These are phyloP conservation scores for Omphalotus olearius DNA, from an alignment of 1,284 basidiomycete species.

Conservation along the genomic window DNA sequence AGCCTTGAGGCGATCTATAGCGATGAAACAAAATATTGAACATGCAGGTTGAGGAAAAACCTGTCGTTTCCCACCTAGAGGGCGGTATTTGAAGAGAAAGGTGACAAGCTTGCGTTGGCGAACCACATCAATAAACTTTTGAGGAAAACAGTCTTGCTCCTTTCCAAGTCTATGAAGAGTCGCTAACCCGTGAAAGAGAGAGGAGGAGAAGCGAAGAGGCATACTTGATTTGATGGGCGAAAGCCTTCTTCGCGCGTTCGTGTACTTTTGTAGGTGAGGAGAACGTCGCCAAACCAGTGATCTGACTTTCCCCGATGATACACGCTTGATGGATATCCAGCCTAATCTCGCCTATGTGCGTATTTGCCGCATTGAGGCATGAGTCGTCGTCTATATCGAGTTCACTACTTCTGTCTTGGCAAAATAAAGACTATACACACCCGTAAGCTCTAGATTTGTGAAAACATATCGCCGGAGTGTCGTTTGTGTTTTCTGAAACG, in stretches of 20 bases:
- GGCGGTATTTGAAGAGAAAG: slow-evolving; percentile 26
- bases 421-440: slow-evolving; percentile 15
- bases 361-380: slow-evolving; percentile 19
- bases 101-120: slow-evolving; percentile 11
- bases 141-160: too few species aligned
- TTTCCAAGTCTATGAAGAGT: too few species aligned
- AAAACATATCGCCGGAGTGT: slow-evolving; percentile 18
- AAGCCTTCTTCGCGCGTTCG: slow-evolving; percentile 33
- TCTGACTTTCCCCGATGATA: too few species aligned
- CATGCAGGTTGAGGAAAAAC: slow-evolving; percentile 2
- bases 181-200: too few species aligned
- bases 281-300: too few species aligned
- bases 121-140: too few species aligned
- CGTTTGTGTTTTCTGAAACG: slow-evolving; percentile 20
- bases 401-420: slow-evolving; percentile 7
- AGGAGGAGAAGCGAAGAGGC: slow-evolving; percentile 11
- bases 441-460: slow-evolving; percentile 27
- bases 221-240: slow-evolving; percentile 30
- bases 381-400: slow-evolving; percentile 24
- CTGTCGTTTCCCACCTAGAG: slow-evolving; percentile 18
- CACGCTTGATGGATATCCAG: too few species aligned
- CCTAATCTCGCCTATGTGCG: slow-evolving; percentile 18
- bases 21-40: not conserved
- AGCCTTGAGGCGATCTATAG: slow-evolving; percentile 7
- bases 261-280: slow-evolving; percentile 23